phyloP scores from a whole-genome alignment of 2,329 filamentous ascomycete genomes.

The Aspergillus sp. region DNA sequence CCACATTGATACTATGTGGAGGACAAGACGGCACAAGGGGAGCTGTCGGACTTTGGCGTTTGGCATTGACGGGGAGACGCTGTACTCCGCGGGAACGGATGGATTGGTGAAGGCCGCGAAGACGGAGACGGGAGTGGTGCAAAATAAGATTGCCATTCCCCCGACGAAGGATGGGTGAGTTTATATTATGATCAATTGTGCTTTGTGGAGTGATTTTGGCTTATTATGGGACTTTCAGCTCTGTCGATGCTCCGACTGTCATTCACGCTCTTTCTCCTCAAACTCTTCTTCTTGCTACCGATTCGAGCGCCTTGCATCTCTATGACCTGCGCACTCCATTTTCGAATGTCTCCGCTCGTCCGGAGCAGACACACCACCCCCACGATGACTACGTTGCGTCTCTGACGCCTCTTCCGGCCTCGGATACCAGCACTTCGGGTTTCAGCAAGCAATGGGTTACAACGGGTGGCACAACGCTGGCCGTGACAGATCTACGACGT shows the following conservation, averaged over 20 bases:
- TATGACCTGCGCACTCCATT: slow-evolving; percentile 70
- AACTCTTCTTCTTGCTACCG: slow-evolving; percentile 81
- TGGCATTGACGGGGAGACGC: slow-evolving; percentile 68
- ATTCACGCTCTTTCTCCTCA: slow-evolving; percentile 82
- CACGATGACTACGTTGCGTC: slow-evolving; percentile 93
- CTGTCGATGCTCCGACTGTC: slow-evolving; percentile 69
- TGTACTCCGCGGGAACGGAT: slow-evolving; percentile 58
- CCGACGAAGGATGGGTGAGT: slow-evolving; percentile 36
- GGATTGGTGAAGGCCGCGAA: slow-evolving; percentile 59
- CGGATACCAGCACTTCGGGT: slow-evolving; percentile 75
- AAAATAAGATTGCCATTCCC: slow-evolving; percentile 78
- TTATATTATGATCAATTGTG: slow-evolving; percentile 3
- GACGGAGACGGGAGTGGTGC: slow-evolving; percentile 60
- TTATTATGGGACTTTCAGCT: slow-evolving; percentile 21
- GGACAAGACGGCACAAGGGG: slow-evolving; percentile 84
- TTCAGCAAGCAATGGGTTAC: slow-evolving; percentile 94
- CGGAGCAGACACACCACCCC: slow-evolving; percentile 75
- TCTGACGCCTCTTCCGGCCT: slow-evolving; percentile 75
- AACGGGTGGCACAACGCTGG: slow-evolving; percentile 85
- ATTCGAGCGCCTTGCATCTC: slow-evolving; percentile 83
- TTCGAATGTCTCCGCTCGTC: slow-evolving; percentile 54
- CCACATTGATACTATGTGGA: slow-evolving; percentile 78
- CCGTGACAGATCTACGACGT: slow-evolving; percentile 80
- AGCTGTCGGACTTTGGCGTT: slow-evolving; percentile 83
- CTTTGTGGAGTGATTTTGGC: background rate